Percentiles rank a stretch among this genome's conserved stretches.
Evolutionary conservation across 768 basidiomycete species (phyloP).

Genomic region (Termitomyces titanicus): DNA sequence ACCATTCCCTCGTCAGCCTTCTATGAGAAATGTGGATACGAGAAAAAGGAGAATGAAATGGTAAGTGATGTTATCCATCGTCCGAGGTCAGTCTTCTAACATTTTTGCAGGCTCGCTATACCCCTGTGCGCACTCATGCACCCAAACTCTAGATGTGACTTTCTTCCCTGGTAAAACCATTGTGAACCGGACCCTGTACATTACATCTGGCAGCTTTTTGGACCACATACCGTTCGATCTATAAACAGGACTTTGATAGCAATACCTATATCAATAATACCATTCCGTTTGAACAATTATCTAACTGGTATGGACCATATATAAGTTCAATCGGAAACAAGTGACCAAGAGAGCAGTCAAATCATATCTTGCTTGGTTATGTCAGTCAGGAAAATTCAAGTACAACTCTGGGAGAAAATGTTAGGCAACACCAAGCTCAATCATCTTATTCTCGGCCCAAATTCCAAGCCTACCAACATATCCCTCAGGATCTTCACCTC

Average conservation of each 20-base stretch:
- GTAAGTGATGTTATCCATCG: constrained; percentile 34
- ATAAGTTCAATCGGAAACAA: neutral
- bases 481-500: neutral
- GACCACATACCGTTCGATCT: neutral
- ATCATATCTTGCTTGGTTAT: no score
- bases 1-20: constrained; percentile 56
- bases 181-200: neutral
- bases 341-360: no score
- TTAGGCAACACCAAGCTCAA: neutral
- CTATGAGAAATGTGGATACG: constrained; percentile 93
- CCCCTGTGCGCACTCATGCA: constrained; percentile 38
- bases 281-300: neutral
- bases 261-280: neutral
- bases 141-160: constrained; percentile 29
- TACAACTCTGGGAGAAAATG: no score
- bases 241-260: neutral
- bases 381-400: no score
- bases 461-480: neutral
- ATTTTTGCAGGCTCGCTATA: constrained; percentile 53
- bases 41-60: constrained; percentile 94
- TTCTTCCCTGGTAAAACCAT: constrained; percentile 3
- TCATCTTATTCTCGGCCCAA: neutral
- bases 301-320: neutral
- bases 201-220: neutral
- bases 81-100: neutral